Evolutionary conservation across 331 rosid species (phyloP), one percentile per base, ranked within the genome.

Genomic region (Dryas integrifolia): DNA sequence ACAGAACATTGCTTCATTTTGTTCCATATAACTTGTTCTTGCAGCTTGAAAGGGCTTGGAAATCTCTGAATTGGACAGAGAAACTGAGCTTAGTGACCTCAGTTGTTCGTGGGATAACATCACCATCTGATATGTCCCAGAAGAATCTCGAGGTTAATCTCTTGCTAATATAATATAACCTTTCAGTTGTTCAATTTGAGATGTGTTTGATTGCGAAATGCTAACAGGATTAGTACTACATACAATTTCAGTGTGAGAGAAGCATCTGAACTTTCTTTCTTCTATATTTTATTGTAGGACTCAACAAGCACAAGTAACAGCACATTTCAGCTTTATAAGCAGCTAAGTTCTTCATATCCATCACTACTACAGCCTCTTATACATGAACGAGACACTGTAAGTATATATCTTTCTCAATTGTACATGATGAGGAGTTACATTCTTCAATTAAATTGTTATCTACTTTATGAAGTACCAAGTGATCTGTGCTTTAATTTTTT

Each of bases 31-130:
- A 5, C 7, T 57, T 74, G 78, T 79, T 58, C 41, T 66, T 76
- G 85, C 82, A 94, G 98, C 98, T 94, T 70, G 92, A 88, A 85
- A 82, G 96, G 81, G 96, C 93, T 58, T 94, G 98, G 97, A 77
- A 83, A 61, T 85, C 96, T 76, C 78, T 91, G 86, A 85, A 70
- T 49, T 89, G 92, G 97, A 74, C 41, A 38, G 88, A 89, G 86
- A 94, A 88, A 72, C 69, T 86, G 58, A 85, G 86, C 82, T 83
- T 94, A 69, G 85, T 94, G 70, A 71, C 6, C 59, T 80, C 95
- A 18, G 88, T 91, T 83, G 51, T 88, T 77, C 83, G 86, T 6
- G 97, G 90, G 57, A 91, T 94, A 80, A 72, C 96, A 61, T 86
- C 96, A 11, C 64, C 84, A 11, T 80, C 96, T n/a, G 76, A 82